A percentile compares a stretch with the other conserved stretches of the same genome.
Evolutionary conservation across 768 basidiomycete species (phyloP).

Genomic region (Clathrus columnatus): DNA sequence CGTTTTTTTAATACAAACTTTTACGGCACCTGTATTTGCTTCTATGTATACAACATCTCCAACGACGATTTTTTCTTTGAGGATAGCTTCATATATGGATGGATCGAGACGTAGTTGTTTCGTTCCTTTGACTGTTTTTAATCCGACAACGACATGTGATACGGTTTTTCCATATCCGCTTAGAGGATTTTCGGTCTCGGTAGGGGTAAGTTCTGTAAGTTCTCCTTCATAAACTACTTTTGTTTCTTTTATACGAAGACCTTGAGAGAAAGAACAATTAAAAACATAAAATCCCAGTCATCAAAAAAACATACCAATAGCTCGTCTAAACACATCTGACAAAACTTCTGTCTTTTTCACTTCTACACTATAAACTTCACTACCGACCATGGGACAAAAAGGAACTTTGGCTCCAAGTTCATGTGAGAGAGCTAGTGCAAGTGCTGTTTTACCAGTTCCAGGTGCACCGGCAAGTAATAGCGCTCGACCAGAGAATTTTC

Average conservation of each 20-base stretch:
- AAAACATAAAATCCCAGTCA: slow-evolving; percentile 13
- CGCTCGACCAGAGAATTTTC: slow-evolving; percentile 90
- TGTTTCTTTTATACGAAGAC: slow-evolving; percentile 96
- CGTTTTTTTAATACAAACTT: slow-evolving; percentile 52
- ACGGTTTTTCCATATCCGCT: slow-evolving; percentile 98
- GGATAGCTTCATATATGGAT: slow-evolving; percentile 91
- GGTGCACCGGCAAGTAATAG: slow-evolving; percentile 90
- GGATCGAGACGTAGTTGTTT: slow-evolving; percentile 94
- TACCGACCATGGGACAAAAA: slow-evolving; percentile 98
- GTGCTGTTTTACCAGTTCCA: slow-evolving; percentile 95
- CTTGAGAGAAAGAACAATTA: slow-evolving; percentile 29
- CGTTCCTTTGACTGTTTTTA: slow-evolving; percentile 89
- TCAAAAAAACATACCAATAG: slow-evolving; percentile 65
- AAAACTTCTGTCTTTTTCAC: slow-evolving; percentile 99
- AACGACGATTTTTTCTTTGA: slow-evolving; percentile 94
- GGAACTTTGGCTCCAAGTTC: slow-evolving; percentile 93
- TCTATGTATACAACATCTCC: slow-evolving; percentile 98
- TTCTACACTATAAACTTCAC: slow-evolving; percentile 92
- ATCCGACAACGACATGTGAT: slow-evolving; percentile 92
- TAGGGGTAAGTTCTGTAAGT: slow-evolving; percentile 92
- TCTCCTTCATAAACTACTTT: slow-evolving; percentile 99
- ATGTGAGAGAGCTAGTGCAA: slow-evolving; percentile 91
- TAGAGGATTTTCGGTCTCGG: slow-evolving; percentile 94
- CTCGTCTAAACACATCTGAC: slow-evolving; percentile 87
- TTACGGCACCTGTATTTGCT: slow-evolving; percentile 88